Percentiles rank a stretch among this genome's conserved stretches.
phyloP scores from a whole-genome alignment of 2,329 filamentous ascomycete species.

The Aureobasidium musti region DNA sequence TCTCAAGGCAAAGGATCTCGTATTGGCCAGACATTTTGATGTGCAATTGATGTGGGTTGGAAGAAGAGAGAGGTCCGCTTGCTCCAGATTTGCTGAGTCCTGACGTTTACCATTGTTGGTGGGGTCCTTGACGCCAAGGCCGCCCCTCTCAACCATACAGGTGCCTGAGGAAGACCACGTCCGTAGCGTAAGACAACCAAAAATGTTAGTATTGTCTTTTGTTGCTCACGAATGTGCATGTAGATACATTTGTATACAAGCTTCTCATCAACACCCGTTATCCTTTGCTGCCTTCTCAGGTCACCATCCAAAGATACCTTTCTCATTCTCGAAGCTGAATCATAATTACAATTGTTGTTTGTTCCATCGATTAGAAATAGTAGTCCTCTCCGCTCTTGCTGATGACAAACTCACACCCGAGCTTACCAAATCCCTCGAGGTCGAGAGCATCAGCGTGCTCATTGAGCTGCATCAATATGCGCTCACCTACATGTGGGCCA shows the following conservation, averaged over 20 bases:
- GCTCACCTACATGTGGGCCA: constrained; percentile 63
- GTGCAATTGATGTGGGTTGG: constrained; percentile 30
- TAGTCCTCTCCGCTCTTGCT: constrained; percentile 65
- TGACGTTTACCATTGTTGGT: constrained; percentile 19
- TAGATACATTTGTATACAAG: background rate
- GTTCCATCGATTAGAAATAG: constrained; percentile 45
- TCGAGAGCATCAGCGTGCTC: constrained; percentile 58
- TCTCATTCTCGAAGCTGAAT: background rate
- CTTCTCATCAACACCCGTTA: too few relatives aligned
- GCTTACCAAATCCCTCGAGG: constrained; percentile 52
- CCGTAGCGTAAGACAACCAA: too few relatives aligned
- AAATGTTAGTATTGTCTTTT: background rate
- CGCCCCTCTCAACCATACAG: background rate
- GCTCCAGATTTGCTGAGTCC: constrained; percentile 15
- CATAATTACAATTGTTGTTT: background rate
- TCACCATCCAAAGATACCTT: background rate
- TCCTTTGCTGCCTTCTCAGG: background rate
- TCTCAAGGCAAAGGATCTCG: constrained; percentile 91
- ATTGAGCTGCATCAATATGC: constrained; percentile 68
- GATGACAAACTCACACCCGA: constrained; percentile 81
- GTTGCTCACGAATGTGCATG: background rate
- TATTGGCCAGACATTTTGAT: constrained; percentile 63
- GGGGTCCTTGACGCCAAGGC: constrained; percentile 2
- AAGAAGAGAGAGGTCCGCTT: background rate
- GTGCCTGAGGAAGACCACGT: background rate